A percentile compares a stretch with the other conserved stretches of the same genome.
These are phyloP conservation scores for Gamsiella multidivaricata DNA, from an alignment of 192 early-diverging fungal species.

Conservation along the genomic window DNA sequence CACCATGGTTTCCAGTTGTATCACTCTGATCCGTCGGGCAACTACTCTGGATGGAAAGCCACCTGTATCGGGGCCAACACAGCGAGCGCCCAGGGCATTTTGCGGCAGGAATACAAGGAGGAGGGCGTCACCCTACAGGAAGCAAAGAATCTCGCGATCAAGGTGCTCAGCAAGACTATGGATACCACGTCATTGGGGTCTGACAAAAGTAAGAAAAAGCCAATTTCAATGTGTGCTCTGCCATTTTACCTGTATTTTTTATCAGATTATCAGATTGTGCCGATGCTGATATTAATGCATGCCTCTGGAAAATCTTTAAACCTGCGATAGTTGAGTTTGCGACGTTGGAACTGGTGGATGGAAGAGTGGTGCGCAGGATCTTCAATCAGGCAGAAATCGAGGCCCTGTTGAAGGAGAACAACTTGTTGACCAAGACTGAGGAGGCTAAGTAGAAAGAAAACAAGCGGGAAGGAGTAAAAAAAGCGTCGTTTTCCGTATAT, in stretches of 20 bases:
- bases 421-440: constrained; percentile 58
- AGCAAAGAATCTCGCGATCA: constrained; percentile 90
- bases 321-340: constrained; percentile 93
- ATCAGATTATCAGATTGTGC: neutral
- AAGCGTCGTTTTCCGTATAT: neutral
- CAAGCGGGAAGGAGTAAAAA: neutral
- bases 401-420: constrained; percentile 80
- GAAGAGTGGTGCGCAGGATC: constrained; percentile 71
- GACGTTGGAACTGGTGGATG: constrained; percentile 75
- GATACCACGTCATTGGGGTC: constrained; percentile 90
- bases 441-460: constrained; percentile 47
- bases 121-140: constrained; percentile 80
- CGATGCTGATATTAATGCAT: no score
- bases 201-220: constrained; percentile 84
- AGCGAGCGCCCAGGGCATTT: constrained; percentile 87
- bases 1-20: constrained; percentile 96
- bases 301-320: no score
- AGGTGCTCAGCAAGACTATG: constrained; percentile 97
- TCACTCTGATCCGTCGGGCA: constrained; percentile 98
- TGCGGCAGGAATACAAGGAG: constrained; percentile 99
- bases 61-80: constrained; percentile 97
- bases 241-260: neutral
- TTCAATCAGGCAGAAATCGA: constrained; percentile 86
- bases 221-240: neutral
- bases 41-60: constrained; percentile 99